phyloP scores from a whole-genome alignment of 2,329 filamentous ascomycete species.

The Fusarium xylarioides region DNA sequence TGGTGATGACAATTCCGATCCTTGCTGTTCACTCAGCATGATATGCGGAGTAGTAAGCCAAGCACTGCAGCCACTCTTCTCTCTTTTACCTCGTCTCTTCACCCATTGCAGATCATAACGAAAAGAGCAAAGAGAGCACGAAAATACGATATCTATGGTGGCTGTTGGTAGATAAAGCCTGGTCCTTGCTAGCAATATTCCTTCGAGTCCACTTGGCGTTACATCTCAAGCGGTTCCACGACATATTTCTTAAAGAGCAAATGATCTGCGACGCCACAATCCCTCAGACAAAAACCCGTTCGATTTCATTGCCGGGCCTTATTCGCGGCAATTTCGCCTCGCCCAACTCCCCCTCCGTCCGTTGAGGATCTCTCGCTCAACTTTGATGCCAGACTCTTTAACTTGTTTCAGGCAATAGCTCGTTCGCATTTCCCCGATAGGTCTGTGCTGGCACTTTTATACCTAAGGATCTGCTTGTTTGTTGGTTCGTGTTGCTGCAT shows the following conservation, averaged over 20 bases:
- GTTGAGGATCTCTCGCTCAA: not conserved
- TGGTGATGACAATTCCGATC: slow-evolving; percentile 6
- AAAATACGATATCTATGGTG: not conserved
- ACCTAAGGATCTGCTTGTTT: not conserved
- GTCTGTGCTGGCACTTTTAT: slow-evolving; percentile 10
- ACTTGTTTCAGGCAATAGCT: slow-evolving; percentile 1
- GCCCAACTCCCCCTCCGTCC: not conserved
- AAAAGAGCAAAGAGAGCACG: not conserved
- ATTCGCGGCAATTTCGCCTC: slow-evolving; percentile 3
- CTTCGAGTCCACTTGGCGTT: slow-evolving; percentile 1
- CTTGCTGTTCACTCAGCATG: not conserved
- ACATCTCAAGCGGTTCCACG: not conserved
- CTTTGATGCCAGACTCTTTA: not conserved
- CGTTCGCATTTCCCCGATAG: not conserved
- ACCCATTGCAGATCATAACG: not conserved
- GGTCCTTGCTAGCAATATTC: slow-evolving; percentile 1
- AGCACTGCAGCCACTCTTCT: not conserved
- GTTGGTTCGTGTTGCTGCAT: slow-evolving; percentile 3
- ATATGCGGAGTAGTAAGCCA: not conserved
- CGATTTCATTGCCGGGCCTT: slow-evolving; percentile 7
- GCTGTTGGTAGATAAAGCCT: not conserved
- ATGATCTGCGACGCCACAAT: slow-evolving; percentile 14
- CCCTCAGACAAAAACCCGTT: not conserved
- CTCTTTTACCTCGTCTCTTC: not conserved
- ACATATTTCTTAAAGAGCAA: not conserved